These are phyloP conservation scores for Straminergon stramineum DNA, from an alignment of 225 moss, liverwort and hornwort genomes.

Conservation along the genomic window DNA sequence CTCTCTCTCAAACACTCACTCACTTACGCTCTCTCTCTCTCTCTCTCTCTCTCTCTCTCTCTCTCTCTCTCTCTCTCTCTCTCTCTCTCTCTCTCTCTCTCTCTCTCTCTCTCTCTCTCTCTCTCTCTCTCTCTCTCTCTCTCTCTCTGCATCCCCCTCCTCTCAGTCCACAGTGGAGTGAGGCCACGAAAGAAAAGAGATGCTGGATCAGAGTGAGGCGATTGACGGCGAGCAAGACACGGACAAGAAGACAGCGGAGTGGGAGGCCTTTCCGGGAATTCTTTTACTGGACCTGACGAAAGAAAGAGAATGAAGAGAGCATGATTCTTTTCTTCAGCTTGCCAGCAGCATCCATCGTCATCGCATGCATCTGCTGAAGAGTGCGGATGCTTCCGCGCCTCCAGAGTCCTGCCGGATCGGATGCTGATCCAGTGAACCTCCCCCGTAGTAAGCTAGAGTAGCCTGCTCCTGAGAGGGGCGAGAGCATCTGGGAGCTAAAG, in stretches of 20 bases:
- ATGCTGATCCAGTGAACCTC: conserved; percentile 11
- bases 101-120: not conserved
- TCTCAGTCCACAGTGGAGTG: not conserved
- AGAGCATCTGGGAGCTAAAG: conserved; percentile 23
- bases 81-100: not conserved
- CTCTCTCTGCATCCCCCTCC: not conserved
- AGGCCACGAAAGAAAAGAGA: not conserved
- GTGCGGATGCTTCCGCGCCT: not conserved
- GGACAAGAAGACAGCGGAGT: conserved; percentile 13
- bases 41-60: not conserved
- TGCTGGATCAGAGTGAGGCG: not conserved
- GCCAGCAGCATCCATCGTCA: conserved; percentile 1
- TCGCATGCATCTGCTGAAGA: not conserved
- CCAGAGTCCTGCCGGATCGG: not conserved
- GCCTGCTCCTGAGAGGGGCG: not conserved
- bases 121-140: not conserved
- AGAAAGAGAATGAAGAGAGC: not conserved
- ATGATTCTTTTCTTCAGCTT: not conserved
- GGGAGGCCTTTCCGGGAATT: conserved; percentile 8
- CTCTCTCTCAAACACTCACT: not conserved
- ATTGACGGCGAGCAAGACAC: not conserved
- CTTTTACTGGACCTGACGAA: not conserved
- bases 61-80: not conserved
- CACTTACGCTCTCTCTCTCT: not conserved
- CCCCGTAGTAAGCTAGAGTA: not conserved